phyloP scores from a whole-genome alignment of 2,329 filamentous ascomycete species.

The Apiospora hydei region DNA sequence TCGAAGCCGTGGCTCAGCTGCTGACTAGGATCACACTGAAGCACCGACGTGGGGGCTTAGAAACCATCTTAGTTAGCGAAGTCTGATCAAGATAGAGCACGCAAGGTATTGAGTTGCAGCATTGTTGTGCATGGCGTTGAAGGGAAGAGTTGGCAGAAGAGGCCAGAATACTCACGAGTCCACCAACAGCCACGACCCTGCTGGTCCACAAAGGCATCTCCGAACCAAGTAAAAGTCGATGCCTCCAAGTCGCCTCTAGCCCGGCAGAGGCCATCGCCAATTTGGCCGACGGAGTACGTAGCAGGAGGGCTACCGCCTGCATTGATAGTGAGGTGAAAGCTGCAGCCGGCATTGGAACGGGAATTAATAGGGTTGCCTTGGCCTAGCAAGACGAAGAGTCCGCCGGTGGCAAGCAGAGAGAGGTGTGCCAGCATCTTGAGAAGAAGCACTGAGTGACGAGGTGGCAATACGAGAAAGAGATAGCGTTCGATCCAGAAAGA shows the following conservation, averaged over 20 bases:
- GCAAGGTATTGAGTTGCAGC: background rate
- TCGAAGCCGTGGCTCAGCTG: slow-evolving; percentile 61
- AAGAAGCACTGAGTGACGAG: slow-evolving; percentile 23
- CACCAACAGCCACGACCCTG: slow-evolving; percentile 68
- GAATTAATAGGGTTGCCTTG: slow-evolving; percentile 43
- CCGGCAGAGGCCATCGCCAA: slow-evolving; percentile 68
- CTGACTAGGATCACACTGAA: slow-evolving; percentile 67
- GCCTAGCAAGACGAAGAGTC: slow-evolving; percentile 24
- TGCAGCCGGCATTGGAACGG: slow-evolving; percentile 55
- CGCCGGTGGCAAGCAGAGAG: slow-evolving; percentile 31
- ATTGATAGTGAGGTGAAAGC: slow-evolving; percentile 58
- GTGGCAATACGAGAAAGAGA: background rate
- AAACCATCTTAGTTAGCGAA: background rate
- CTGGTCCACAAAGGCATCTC: slow-evolving; percentile 62
- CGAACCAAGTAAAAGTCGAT: slow-evolving; percentile 62
- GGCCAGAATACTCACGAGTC: slow-evolving; percentile 54
- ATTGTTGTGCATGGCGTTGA: too few species aligned
- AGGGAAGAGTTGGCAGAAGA: background rate
- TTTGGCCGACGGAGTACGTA: slow-evolving; percentile 62
- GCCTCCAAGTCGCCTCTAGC: slow-evolving; percentile 57
- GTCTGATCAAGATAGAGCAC: background rate
- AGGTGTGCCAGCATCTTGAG: slow-evolving; percentile 36
- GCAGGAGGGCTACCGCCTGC: slow-evolving; percentile 48
- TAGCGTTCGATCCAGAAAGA: background rate
- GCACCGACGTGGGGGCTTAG: slow-evolving; percentile 61